Base-by-base conservation (phyloP, 2,329 filamentous ascomycete genomes). In the Nothophaeocryptopus gaeumannii region DNA sequence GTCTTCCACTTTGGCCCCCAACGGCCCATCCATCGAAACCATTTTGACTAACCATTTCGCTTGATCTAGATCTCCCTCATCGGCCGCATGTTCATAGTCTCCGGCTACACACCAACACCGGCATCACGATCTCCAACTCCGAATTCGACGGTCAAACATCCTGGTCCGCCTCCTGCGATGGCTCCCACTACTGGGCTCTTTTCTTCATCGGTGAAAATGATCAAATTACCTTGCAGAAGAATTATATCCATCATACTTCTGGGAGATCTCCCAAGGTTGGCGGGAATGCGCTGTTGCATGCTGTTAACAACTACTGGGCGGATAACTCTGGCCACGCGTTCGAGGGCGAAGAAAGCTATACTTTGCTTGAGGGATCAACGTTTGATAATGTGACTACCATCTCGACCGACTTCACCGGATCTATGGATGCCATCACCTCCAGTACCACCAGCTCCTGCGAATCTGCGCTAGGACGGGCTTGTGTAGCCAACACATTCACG, bases 251-350 rank as follows among this genome's bases (percentile, higher is more conserved):
- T 73, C 72, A 80, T 66, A 77, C 76, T 41, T 76, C 73, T 10
- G 81, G 80, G 49, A 79, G 81, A 45, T 70, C 71, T 10, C 81
- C 80, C 58, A 82, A 83, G 70, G 71, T 83, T 15, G 70, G 67
- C 47, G 73, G 72, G 14, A 78, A 78, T 64, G 80, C 80, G 47
- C 73, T 81, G 38, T 69, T 83, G 45, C 81, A 84, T 67, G 78
- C 77, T 36, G 78, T 81, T 63, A 83, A 82, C 76, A 83, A 83
- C 74, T 81, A 78, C 74, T 82, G 74, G 70, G 73, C 79, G 63
- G 72, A 75, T 61, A 78, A 75, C 65, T 63, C 67, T 14, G 76
- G 76, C 41, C 81, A 83, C 67, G 77, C 79, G n/a, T 82, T 76
- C 39, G 56, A 56, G 15, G 54, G 54, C 10, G 53, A 55, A 11